Conservation (phyloP, 257 asterid genomes). For the Solanum bulbocastanum region DNA sequence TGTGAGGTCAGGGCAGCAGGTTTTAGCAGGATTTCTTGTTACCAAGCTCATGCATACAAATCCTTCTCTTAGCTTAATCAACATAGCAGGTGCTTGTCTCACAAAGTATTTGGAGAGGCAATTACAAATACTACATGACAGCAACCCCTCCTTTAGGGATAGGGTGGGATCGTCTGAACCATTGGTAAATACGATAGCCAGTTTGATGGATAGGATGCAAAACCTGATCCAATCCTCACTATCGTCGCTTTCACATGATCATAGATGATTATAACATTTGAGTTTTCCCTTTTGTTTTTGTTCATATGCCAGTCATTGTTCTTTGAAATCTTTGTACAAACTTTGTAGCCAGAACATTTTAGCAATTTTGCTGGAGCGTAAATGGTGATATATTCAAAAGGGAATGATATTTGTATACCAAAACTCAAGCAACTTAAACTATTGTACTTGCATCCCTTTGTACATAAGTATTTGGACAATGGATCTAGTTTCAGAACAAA, state of each 20-base stretch:
- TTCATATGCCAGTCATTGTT: background rate
- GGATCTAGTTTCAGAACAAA: background rate
- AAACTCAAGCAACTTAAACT: background rate
- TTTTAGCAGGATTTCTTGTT: slow-evolving; percentile 75
- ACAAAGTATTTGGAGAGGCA: slow-evolving; percentile 46
- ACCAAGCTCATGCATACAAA: slow-evolving; percentile 59
- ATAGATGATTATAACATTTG: slow-evolving; percentile 20
- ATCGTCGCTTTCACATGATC: slow-evolving; percentile 28
- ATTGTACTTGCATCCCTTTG: background rate
- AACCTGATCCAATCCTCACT: slow-evolving; percentile 47
- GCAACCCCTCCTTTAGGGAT: slow-evolving; percentile 16
- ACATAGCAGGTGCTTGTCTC: slow-evolving; percentile 59
- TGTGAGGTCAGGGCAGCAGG: slow-evolving; percentile 66
- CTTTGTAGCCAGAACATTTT: background rate
- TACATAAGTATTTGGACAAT: background rate
- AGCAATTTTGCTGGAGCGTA: background rate
- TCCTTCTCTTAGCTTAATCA: slow-evolving; percentile 56
- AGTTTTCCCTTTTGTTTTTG: background rate
- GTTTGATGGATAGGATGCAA: slow-evolving; percentile 35
- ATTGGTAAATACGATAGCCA: slow-evolving; percentile 27
- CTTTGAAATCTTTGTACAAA: background rate
- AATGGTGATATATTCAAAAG: background rate
- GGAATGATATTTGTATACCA: background rate
- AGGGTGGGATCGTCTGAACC: slow-evolving; percentile 14
- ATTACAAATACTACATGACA: slow-evolving; percentile 15